Evolutionary conservation across 495 filamentous ascomycete genomes (phyloP), one percentile per base, ranked within the genome.

Genomic region (Penicillium samsonianum): DNA sequence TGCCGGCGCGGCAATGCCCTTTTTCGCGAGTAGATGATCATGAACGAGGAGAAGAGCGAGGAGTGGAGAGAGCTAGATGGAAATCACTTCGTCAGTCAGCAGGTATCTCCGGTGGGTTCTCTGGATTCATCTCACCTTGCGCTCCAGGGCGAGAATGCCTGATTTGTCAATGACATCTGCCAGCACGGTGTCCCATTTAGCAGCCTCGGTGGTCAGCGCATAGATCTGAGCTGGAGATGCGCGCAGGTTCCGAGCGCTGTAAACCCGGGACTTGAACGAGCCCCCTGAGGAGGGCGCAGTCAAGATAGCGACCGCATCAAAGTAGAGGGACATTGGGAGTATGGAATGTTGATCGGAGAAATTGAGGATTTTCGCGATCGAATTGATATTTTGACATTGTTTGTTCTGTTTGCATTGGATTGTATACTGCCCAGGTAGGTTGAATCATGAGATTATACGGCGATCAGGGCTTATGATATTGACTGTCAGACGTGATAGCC

Each of bases 131-230:
- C 68, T 53, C 72, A 96, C 92, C 85, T 96, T 96, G 45, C 82
- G 87, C 74, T 98, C 94, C 0, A 85, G 59, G 10, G 78, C 76
- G 14, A 95, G 74, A 5, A 96, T 73, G 22, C 84, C 84, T 3
- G 91, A 80, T 33, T 79, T 82, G 50, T 93, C 90, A 67, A 98
- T 85, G 4, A 97, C 87, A 56, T 95, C 91, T 50, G 90, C 89
- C 14, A 98, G 74, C 3, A 96, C 78, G 20, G 80, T 67, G 58
- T 90, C 90, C 90, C 95, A 96, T 87, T 96, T 96, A 43, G 89
- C 83, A 2, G 90, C 85, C 67, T 97, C 92, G 30, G 84, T 83
- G 37, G 88, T 84, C 7, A 98, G 73, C 3, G 94, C 94, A 65
- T 92, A 97, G 44, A 98, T 73, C 60, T 94, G 89, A 19, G 88